Base-by-base conservation (phyloP, 192 early-diverging fungal genomes). In the Backusella tuberculispora region DNA sequence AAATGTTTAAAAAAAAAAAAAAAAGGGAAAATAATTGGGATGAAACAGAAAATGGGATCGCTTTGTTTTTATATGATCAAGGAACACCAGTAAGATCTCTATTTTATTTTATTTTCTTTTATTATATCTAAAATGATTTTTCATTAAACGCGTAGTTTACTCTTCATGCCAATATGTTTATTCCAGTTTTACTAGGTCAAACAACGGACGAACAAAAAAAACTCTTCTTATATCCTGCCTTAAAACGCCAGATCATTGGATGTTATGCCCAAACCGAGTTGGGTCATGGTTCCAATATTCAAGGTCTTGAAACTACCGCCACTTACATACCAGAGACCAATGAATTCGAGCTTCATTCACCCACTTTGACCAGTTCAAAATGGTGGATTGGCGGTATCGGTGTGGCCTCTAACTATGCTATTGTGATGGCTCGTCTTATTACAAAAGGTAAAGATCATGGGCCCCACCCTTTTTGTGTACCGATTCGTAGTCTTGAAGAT, bases 351-450 rank as follows among this genome's bases (percentile, higher is more conserved):
- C 83, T 96, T 43, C 91, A 96, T 75, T 88, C 89, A 41, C 95
- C 95, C 24, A 86, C 79, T 68, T 79, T 95, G 60, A 92, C 93
- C 44, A 86, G 93, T 0, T 80, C 87, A 82, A 96, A 96, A 79
- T 96, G 95, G 93, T 96, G 95, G 95, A 87, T 91, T 47, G 95
- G 94, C 47, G 92, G 91, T 21, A 83, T 96, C 21, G 94, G 94
- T 72, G 88, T 91, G 53, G 89, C 89, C 6, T 88, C 90, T 14
- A 94, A 88, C 41, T 93, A 96, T 74, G 92, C 95, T 3, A 88
- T 95, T 53, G 93, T 96, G 6, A 94, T 95, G 92, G 94, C 94
- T 14, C 85, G 89, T 64, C 80, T 96, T 19, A 86, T 93, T 48
- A 86, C 92, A 21, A 78, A 80, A 34, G 94, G 92, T 70, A 93